Evolutionary conservation across 164 flowering plant genomes (phyloP).

Genomic region (Chloranthus sessilifolius): DNA sequence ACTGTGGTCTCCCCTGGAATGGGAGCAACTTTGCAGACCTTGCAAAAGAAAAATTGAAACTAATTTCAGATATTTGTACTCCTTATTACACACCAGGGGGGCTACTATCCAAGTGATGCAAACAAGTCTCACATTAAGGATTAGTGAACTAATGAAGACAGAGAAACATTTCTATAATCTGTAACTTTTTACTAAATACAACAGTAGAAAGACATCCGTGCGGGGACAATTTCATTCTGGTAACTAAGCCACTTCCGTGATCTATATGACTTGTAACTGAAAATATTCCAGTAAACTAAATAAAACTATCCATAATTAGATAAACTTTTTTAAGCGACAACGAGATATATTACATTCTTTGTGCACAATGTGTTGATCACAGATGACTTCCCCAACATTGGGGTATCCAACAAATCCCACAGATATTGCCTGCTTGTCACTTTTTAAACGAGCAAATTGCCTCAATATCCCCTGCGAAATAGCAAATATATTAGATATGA

Average conservation of each 20-base stretch:
- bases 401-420: slow-evolving; percentile 99
- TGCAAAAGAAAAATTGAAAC: slow-evolving; percentile 9
- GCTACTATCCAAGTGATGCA: too few species aligned
- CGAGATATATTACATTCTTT: slow-evolving; percentile 60
- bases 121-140: too few species aligned
- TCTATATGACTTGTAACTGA: too few species aligned
- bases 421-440: slow-evolving; percentile 96
- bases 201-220: too few species aligned
- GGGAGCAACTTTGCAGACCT: slow-evolving; percentile 99
- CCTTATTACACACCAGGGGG: too few species aligned
- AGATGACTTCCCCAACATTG: slow-evolving; percentile 97
- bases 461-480: slow-evolving; percentile 72
- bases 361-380: slow-evolving; percentile 96
- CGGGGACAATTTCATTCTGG: too few species aligned
- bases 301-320: too few species aligned
- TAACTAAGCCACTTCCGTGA: too few species aligned
- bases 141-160: too few species aligned
- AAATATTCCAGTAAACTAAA: slow-evolving; percentile 8
- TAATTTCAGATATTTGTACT: too few species aligned
- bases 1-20: slow-evolving; percentile 97
- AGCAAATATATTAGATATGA: not conserved
- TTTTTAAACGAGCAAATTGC: slow-evolving; percentile 91
- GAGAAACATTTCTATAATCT: too few species aligned
- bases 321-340: not conserved
- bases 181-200: too few species aligned